A percentile compares a stretch with the other conserved stretches of the same genome.
phyloP scores from a whole-genome alignment of 2,329 filamentous ascomycete genomes.

The Tolypocladium inflatum region DNA sequence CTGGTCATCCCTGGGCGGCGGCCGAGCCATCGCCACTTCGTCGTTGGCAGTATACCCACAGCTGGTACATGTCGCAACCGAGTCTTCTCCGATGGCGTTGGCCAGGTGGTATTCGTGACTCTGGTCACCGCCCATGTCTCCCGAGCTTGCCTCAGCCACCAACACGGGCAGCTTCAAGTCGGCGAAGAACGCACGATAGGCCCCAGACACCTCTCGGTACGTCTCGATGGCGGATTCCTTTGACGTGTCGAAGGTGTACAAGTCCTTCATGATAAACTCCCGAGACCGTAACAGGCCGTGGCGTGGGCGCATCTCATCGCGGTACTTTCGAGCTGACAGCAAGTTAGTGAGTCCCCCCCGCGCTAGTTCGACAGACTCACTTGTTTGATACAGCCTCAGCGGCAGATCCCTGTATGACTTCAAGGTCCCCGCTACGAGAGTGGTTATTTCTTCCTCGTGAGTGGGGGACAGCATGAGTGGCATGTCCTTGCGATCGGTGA shows the following conservation, averaged over 20 bases:
- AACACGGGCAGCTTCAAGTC: conserved; percentile 77
- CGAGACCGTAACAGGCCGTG: conserved; percentile 80
- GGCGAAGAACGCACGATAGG: conserved; percentile 70
- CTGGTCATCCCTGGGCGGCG: neutral
- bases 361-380: conserved; percentile 31
- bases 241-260: conserved; percentile 85
- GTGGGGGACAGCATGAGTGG: conserved; percentile 79
- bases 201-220: conserved; percentile 63
- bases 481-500: conserved; percentile 68
- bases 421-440: conserved; percentile 61
- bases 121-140: conserved; percentile 87
- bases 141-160: conserved; percentile 82
- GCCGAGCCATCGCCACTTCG: conserved; percentile 55
- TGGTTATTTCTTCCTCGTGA: conserved; percentile 93
- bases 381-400: conserved; percentile 81
- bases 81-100: conserved; percentile 74
- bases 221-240: conserved; percentile 63
- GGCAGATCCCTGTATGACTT: conserved; percentile 83
- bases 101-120: conserved; percentile 94
- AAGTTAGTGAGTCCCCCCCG: conserved; percentile 8
- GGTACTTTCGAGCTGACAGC: conserved; percentile 70
- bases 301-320: conserved; percentile 82
- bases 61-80: conserved; percentile 61
- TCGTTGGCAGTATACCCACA: conserved; percentile 81
- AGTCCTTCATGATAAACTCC: conserved; percentile 96